A percentile compares a stretch with the other conserved stretches of the same genome.
Conservation (phyloP, 345 rosid species). For the Crucihimalaya himalaica region DNA sequence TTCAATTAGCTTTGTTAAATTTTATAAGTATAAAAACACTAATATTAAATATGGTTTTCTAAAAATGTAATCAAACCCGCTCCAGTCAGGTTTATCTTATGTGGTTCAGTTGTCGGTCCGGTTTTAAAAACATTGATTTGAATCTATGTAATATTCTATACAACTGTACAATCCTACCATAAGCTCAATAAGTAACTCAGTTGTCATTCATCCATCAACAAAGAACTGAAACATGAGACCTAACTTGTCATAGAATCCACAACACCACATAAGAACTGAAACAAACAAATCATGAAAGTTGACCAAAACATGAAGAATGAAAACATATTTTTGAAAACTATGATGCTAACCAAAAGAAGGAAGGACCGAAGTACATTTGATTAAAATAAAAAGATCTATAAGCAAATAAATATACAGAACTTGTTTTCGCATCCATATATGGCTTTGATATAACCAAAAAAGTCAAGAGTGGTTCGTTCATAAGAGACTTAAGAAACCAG, state of each 20-base stretch:
- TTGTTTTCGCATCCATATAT: background rate
- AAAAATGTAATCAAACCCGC: too few species aligned
- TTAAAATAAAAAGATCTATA: background rate
- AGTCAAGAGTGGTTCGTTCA: too few species aligned
- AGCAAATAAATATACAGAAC: background rate
- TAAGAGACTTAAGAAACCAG: too few species aligned
- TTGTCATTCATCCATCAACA: background rate
- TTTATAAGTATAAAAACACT: too few species aligned
- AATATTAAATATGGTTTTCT: too few species aligned
- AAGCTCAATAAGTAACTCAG: background rate
- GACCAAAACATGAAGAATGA: background rate
- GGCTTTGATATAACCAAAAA: background rate
- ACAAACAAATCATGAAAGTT: background rate
- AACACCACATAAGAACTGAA: background rate
- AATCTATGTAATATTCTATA: background rate
- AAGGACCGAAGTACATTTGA: background rate
- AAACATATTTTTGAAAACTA: background rate
- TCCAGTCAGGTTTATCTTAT: too few species aligned
- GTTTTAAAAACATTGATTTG: too few species aligned
- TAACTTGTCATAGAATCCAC: background rate
- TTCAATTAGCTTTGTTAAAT: too few species aligned
- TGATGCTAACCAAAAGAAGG: background rate
- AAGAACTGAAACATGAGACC: background rate
- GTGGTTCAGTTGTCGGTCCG: too few species aligned
- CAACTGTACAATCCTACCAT: background rate